Percentiles rank a stretch among this genome's conserved stretches.
Evolutionary conservation across 305 asterid species (phyloP).

Genomic region (Solanum chacoense): DNA sequence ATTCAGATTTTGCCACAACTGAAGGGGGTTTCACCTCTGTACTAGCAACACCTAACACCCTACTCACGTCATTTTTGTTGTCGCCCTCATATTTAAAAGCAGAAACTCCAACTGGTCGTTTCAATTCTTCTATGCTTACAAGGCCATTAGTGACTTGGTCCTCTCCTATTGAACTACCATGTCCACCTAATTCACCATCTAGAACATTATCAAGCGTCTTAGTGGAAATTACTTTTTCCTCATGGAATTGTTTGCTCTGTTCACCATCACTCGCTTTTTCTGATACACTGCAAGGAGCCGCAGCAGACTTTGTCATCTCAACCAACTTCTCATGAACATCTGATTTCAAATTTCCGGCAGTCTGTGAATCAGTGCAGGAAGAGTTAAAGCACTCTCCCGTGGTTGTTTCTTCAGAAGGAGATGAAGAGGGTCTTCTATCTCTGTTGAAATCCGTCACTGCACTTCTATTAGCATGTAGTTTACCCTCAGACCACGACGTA

Average conservation of each 20-base stretch:
- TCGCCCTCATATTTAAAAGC: slow-evolving; percentile 14
- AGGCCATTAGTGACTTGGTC: slow-evolving; percentile 9
- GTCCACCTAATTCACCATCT: slow-evolving; percentile 8
- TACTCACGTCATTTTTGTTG: slow-evolving; percentile 13
- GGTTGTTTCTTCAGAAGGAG: slow-evolving; percentile 24
- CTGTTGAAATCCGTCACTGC: slow-evolving; percentile 14
- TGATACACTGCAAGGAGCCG: slow-evolving; percentile 7
- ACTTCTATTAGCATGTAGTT: slow-evolving; percentile 11
- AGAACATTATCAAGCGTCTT: slow-evolving; percentile 7
- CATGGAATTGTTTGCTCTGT: slow-evolving; percentile 13
- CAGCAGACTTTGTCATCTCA: slow-evolving; percentile 17
- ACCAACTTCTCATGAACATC: slow-evolving; percentile 17
- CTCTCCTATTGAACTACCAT: slow-evolving; percentile 9
- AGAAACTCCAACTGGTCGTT: slow-evolving; percentile 17
- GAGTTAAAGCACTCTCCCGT: slow-evolving; percentile 18
- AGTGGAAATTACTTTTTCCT: slow-evolving; percentile 10
- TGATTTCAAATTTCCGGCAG: slow-evolving; percentile 5
- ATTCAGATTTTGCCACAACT: neutral
- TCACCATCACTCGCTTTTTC: slow-evolving; percentile 22
- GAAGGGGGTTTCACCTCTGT: slow-evolving; percentile 10
- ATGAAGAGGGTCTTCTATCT: slow-evolving; percentile 16
- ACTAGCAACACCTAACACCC: slow-evolving; percentile 1
- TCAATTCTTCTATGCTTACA: slow-evolving; percentile 13
- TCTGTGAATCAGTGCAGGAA: slow-evolving; percentile 12
- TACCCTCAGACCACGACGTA: slow-evolving; percentile 21